Evolutionary conservation across 179 eudicot genomes (phyloP).

Genomic region (Amaranthus tricolor): DNA sequence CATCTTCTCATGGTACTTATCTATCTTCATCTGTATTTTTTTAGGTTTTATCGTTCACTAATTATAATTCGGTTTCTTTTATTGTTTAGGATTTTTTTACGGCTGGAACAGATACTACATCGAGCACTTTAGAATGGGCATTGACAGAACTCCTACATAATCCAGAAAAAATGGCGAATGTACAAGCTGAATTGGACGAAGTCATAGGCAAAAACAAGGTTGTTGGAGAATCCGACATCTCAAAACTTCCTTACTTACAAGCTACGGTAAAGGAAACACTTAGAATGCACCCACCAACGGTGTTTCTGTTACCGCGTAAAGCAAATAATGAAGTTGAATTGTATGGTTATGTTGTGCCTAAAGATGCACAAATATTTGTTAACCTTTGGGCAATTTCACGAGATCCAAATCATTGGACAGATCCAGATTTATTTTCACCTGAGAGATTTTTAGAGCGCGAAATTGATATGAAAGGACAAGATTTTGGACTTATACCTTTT

Average conservation of each 20-base stretch:
- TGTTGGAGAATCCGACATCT: constrained; percentile 11
- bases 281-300: constrained; percentile 1
- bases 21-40: not conserved
- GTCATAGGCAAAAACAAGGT: not conserved
- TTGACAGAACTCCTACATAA: constrained; percentile 4
- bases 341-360: constrained; percentile 12
- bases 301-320: constrained; percentile 10
- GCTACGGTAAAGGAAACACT: constrained; percentile 8
- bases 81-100: constrained; percentile 7
- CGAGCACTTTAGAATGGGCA: constrained; percentile 2
- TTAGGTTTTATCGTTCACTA: not conserved
- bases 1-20: constrained; percentile 13
- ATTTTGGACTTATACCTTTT: constrained; percentile 19
- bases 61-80: not conserved
- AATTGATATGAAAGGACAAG: constrained; percentile 1
- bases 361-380: constrained; percentile 14
- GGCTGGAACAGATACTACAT: constrained; percentile 17
- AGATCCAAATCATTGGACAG: constrained; percentile 9
- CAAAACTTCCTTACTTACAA: constrained; percentile 15
- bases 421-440: not conserved
- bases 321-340: constrained; percentile 6
- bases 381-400: constrained; percentile 11
- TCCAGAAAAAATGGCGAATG: not conserved
- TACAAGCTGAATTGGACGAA: constrained; percentile 1
- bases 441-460: constrained; percentile 17